Percentiles rank a stretch among this genome's conserved stretches.
Conservation (phyloP, 306 rosid genomes). For the Oxytropis ochrocephala region DNA sequence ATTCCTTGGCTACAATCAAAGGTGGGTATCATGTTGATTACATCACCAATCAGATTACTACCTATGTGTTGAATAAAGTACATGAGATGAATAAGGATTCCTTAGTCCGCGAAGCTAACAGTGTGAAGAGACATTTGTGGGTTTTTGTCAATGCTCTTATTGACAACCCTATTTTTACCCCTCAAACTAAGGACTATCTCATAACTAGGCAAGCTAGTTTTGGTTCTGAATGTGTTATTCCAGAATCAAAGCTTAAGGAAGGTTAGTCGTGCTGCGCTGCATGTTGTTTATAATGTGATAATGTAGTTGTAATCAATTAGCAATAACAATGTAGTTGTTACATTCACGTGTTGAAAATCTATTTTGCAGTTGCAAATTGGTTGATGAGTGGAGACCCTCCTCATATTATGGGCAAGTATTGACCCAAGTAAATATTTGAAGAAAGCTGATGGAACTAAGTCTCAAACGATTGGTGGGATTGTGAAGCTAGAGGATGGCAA, state of each 20-base stretch:
- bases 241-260: slow-evolving; percentile 64
- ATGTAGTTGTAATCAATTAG: background rate
- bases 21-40: slow-evolving; percentile 95
- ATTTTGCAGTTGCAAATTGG: slow-evolving; percentile 61
- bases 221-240: slow-evolving; percentile 80
- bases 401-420: slow-evolving; percentile 88
- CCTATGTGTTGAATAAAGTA: slow-evolving; percentile 65
- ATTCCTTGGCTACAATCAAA: slow-evolving; percentile 74
- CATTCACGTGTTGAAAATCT: background rate
- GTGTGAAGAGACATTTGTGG: slow-evolving; percentile 88
- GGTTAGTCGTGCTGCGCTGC: slow-evolving; percentile 33
- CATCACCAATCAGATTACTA: slow-evolving; percentile 76
- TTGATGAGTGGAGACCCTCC: slow-evolving; percentile 66
- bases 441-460: slow-evolving; percentile 90
- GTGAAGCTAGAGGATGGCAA: slow-evolving; percentile 91
- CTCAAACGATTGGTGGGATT: slow-evolving; percentile 71
- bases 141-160: slow-evolving; percentile 89
- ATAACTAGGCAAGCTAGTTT: slow-evolving; percentile 76
- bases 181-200: slow-evolving; percentile 89
- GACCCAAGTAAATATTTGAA: slow-evolving; percentile 81
- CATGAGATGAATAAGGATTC: slow-evolving; percentile 91
- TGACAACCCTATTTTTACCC: slow-evolving; percentile 92
- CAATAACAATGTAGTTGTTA: background rate
- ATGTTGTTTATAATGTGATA: background rate
- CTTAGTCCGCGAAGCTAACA: slow-evolving; percentile 76